Percentiles rank a stretch among this genome's conserved stretches.
Conservation (phyloP, 768 basidiomycete genomes). For the Kwoniella bestiolae region DNA sequence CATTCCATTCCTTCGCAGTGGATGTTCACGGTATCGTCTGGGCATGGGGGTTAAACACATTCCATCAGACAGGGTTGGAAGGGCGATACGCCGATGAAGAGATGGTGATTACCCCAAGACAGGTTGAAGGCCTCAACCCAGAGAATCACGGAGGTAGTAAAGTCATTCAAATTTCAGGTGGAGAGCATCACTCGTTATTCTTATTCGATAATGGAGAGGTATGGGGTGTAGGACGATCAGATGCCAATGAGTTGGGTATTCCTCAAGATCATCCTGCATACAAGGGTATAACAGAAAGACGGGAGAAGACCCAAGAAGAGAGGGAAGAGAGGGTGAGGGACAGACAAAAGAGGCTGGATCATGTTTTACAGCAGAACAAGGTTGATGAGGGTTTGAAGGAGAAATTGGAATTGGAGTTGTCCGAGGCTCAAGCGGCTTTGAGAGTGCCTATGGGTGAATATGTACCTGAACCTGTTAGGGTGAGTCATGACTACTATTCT, state of each 20-base stretch:
- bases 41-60: slow-evolving; percentile 94
- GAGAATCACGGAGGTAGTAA: slow-evolving; percentile 55
- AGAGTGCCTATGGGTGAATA: slow-evolving; percentile 53
- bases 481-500: slow-evolving; percentile 24
- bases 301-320: slow-evolving; percentile 45
- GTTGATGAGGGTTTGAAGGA: slow-evolving; percentile 35
- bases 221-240: slow-evolving; percentile 81
- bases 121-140: slow-evolving; percentile 55
- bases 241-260: slow-evolving; percentile 79
- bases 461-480: slow-evolving; percentile 54
- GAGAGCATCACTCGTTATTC: slow-evolving; percentile 90
- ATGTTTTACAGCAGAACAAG: slow-evolving; percentile 28
- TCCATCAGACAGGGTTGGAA: slow-evolving; percentile 70
- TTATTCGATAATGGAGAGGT: slow-evolving; percentile 80
- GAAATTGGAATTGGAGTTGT: slow-evolving; percentile 38
- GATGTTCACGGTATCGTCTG: slow-evolving; percentile 80
- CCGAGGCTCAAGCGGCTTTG: slow-evolving; percentile 43
- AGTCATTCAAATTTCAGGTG: slow-evolving; percentile 65
- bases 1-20: slow-evolving; percentile 87
- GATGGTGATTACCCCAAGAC: slow-evolving; percentile 65
- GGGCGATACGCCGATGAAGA: slow-evolving; percentile 45
- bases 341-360: slow-evolving; percentile 33
- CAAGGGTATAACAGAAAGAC: slow-evolving; percentile 43
- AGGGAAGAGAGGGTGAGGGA: slow-evolving; percentile 34
- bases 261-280: slow-evolving; percentile 59